Base-by-base conservation (phyloP, 306 rosid species). In the Quercus mongolica region DNA sequence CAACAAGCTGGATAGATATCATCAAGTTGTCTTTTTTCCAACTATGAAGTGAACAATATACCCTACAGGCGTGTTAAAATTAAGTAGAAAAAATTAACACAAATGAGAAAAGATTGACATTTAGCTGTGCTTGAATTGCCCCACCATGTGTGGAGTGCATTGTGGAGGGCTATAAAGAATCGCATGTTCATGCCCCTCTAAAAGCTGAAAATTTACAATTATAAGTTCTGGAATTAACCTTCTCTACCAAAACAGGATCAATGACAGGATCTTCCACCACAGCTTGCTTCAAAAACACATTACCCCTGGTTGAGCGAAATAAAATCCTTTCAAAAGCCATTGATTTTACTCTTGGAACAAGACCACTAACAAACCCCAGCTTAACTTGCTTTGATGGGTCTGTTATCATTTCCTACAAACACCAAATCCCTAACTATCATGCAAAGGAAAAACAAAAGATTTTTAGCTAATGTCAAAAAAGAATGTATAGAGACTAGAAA, bases 271-370 rank as follows among this genome's bases (percentile, higher is more conserved):
- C 87, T 56, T 88, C 88, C 56, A 88, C 87, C 81, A 84, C 87
- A 67, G 87, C 78, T 86, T 91, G 97, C 89, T 81, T 89, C 79
- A 91, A 79, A 88, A 80, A 88, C 82, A 94, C 87, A 83, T 94
- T 94, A 76, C 97, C 97, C 88, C 98, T 82, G 20, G 96, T 92
- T 56, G 94, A 89, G 80, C 94, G 92, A 85, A 89, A 94, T 76
- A 94, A 56, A 76, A 88, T 91, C 86, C 91, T 87, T 78, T 94
- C 94, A 18, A 91, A 94, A 69, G 92, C 83, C 89, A 86, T 83
- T 25, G 90, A 82, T 71, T 92, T 94, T 81, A 85, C 91, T 78
- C 94, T 88, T 3, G 86, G 83, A 89, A 94, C 93, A 81, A 94
- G 97, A 76, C 98, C 98, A 61, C 90, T 73, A 55, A 84, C 76